Percentiles rank a stretch among this genome's conserved stretches.
Evolutionary conservation across 768 basidiomycete species (phyloP).

Genomic region (Phlegmacium glaucopus): DNA sequence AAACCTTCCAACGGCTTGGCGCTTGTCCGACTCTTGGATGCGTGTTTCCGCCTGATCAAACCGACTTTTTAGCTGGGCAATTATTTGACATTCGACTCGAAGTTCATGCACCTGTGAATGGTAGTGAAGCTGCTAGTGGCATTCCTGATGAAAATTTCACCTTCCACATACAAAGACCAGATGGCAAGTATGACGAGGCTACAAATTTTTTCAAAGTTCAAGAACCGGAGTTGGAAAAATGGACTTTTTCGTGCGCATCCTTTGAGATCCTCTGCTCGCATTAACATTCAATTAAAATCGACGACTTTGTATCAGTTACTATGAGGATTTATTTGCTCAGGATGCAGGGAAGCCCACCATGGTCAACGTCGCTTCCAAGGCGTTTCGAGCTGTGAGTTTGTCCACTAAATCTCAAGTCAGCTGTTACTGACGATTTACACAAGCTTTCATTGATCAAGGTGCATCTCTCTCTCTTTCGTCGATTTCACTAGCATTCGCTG

Average conservation of each 20-base stretch:
- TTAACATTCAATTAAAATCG: background rate
- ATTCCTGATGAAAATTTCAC: conserved; percentile 37
- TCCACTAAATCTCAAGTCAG: background rate
- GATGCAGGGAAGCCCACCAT: conserved; percentile 29
- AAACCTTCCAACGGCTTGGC: conserved; percentile 39
- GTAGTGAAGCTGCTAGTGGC: conserved; percentile 30
- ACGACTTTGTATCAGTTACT: conserved; percentile 28
- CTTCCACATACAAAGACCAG: conserved; percentile 33
- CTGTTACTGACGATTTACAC: background rate
- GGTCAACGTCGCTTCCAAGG: conserved; percentile 42
- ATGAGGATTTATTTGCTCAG: conserved; percentile 40
- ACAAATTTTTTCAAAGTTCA: conserved; percentile 32
- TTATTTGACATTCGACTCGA: conserved; percentile 41
- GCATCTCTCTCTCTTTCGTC: background rate
- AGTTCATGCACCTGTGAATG: conserved; percentile 40
- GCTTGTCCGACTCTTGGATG: conserved; percentile 39
- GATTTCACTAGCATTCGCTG: background rate
- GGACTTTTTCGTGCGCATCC: conserved; percentile 37
- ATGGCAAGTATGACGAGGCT: conserved; percentile 31
- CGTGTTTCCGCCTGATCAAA: conserved; percentile 42
- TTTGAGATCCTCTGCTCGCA: background rate
- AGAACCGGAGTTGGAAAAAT: conserved; percentile 32
- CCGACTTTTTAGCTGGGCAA: conserved; percentile 40
- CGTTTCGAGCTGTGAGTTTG: conserved; percentile 35
- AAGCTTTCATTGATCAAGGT: conserved; percentile 29